Evolutionary conservation across 2,329 filamentous ascomycete genomes (phyloP), one percentile per base, ranked within the genome.

Genomic region (Aspergillus pseudonomiae): DNA sequence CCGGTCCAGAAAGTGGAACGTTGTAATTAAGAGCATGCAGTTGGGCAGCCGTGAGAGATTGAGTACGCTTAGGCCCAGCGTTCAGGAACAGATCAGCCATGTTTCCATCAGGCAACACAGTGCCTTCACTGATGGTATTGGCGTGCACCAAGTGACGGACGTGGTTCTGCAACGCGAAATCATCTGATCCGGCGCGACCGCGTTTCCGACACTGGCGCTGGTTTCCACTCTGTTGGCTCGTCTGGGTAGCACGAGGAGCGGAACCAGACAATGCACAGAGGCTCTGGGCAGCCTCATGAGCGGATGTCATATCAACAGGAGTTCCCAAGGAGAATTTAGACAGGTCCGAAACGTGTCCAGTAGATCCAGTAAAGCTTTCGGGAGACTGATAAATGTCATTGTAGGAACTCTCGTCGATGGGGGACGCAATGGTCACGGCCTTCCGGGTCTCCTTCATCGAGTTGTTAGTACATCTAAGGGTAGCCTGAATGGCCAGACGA

Each of bases 221-320:
- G 67, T 14, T 52, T 52, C 50, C 60, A 57, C 19, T 57, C 50
- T 54, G 54, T n/a, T 63, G 60, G 21, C 57, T 34, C 11, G 65
- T 54, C 46, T 65, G 64, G 19, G 48, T 11, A n/a, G 64, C 57
- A 30, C 66, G 72, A 21, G 73, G 68, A 10, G 73, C 64, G 24
- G 75, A 74, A 16, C 76, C 75, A 26, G 78, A 78, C 45, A 80
- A 68, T 63, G 78, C 77, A 63, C 78, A 80, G 30, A 80, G 71
- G 48, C 79, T 78, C 65, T 76, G 78, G 24, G 78, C 78, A 4
- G 78, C 78, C 66, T 80, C 78, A 36, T 74, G 77, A 32, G 73
- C 67, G 57, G 66, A 62, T 10, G 50, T 68, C 57, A 71, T 63
- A 45, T 77, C 74, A 12, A 72, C 65, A 2, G 75, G 69, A 11